Percentiles rank a stretch among this genome's conserved stretches.
Conservation (phyloP, 768 basidiomycete species). For the Gymnopilus junonius region DNA sequence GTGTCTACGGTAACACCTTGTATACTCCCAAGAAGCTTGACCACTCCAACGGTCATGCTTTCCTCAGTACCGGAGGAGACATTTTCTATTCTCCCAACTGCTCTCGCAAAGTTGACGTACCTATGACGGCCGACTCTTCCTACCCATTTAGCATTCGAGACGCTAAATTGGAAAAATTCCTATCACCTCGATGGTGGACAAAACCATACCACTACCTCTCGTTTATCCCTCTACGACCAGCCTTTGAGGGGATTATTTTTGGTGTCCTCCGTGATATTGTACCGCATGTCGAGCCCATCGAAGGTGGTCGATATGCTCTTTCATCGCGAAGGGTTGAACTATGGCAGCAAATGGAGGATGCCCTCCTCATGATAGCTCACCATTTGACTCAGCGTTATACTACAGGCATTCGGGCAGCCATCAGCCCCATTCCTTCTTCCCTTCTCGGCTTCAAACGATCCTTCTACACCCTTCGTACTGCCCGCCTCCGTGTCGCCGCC, state of each 20-base stretch:
- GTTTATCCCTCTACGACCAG: neutral
- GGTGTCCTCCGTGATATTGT: conserved; percentile 1
- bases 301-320: neutral
- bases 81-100: conserved; percentile 4
- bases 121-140: neutral
- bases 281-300: neutral
- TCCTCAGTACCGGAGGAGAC: neutral
- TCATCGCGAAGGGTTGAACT: neutral
- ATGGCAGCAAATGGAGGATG: neutral
- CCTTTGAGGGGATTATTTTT: conserved; percentile 3
- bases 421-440: neutral
- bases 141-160: neutral
- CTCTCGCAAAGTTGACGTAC: neutral
- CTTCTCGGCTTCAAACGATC: neutral
- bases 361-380: neutral
- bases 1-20: neutral
- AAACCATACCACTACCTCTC: neutral
- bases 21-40: neutral
- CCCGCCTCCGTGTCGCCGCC: neutral
- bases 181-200: conserved; percentile 10
- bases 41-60: conserved; percentile 3
- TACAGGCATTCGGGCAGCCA: neutral
- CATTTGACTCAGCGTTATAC: neutral
- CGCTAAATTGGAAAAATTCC: neutral
- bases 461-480: neutral